A percentile compares a stretch with the other conserved stretches of the same genome.
Evolutionary conservation across 78 protist species (phyloP).

Genomic region (Planoprotostelium fungivorum): DNA sequence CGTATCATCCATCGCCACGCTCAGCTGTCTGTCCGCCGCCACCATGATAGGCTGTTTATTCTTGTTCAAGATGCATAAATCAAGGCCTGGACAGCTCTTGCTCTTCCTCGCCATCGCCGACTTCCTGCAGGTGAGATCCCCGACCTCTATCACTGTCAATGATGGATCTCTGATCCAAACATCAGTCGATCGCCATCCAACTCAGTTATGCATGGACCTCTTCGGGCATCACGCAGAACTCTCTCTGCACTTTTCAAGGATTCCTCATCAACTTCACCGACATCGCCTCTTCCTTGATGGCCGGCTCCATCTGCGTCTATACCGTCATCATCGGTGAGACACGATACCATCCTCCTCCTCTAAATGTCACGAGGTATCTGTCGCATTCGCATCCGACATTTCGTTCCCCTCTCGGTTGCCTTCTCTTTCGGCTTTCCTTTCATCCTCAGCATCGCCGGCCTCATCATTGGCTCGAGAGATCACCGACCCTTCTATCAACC

Average conservation of each 20-base stretch:
- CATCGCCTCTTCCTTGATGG: background rate
- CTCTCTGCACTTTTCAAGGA: background rate
- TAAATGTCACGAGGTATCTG: background rate
- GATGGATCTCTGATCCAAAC: background rate
- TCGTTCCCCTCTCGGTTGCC: background rate
- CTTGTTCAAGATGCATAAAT: background rate
- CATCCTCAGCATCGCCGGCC: background rate
- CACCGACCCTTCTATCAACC: background rate
- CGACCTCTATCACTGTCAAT: background rate
- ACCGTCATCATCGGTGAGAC: background rate
- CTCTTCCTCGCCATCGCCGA: background rate
- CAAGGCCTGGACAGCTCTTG: background rate
- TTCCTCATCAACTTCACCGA: background rate
- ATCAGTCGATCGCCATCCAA: background rate
- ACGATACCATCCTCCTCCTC: background rate
- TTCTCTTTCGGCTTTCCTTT: background rate
- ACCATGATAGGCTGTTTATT: background rate
- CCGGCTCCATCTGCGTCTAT: background rate
- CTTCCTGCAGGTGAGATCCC: background rate
- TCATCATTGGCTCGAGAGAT: background rate
- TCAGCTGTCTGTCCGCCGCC: background rate
- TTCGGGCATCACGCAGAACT: background rate
- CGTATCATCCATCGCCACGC: background rate
- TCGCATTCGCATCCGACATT: background rate
- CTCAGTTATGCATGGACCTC: background rate